Conservation (phyloP, 2,329 filamentous ascomycete species). For the Penicillium expansum region DNA sequence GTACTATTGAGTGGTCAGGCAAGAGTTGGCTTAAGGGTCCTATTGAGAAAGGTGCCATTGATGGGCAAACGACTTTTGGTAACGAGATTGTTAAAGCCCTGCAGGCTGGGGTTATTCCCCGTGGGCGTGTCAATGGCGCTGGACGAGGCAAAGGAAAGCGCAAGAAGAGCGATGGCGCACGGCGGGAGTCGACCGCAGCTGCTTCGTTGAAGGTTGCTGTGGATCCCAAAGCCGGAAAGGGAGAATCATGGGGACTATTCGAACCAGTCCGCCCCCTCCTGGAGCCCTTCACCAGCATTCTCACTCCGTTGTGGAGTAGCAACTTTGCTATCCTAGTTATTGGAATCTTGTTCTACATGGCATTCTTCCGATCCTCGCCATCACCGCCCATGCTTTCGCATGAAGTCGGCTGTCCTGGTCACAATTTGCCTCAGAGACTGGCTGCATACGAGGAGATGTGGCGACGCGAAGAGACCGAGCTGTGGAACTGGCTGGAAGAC, state of each 20-base stretch:
- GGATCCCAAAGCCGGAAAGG: slow-evolving; percentile 38
- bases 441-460: slow-evolving; percentile 92
- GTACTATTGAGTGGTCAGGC: slow-evolving; percentile 89
- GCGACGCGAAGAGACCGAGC: slow-evolving; percentile 78
- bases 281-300: slow-evolving; percentile 66
- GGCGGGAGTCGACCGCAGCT: slow-evolving; percentile 41
- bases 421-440: slow-evolving; percentile 61
- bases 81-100: slow-evolving; percentile 75
- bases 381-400: slow-evolving; percentile 35
- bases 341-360: slow-evolving; percentile 68
- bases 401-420: slow-evolving; percentile 39
- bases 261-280: slow-evolving; percentile 71
- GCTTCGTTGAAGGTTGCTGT: slow-evolving; percentile 43
- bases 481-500: slow-evolving; percentile 94
- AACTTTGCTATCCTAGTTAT: slow-evolving; percentile 76
- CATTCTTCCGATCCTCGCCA: slow-evolving; percentile 62
- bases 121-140: slow-evolving; percentile 52
- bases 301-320: slow-evolving; percentile 69
- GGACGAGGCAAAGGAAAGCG: slow-evolving; percentile 58
- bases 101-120: slow-evolving; percentile 68
- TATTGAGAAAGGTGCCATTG: slow-evolving; percentile 92
- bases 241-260: slow-evolving; percentile 71
- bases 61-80: slow-evolving; percentile 80
- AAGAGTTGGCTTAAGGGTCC: slow-evolving; percentile 98
- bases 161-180: slow-evolving; percentile 54